These are phyloP conservation scores for Coffea eugenioides DNA, from an alignment of 257 asterid species.

Conservation along the genomic window DNA sequence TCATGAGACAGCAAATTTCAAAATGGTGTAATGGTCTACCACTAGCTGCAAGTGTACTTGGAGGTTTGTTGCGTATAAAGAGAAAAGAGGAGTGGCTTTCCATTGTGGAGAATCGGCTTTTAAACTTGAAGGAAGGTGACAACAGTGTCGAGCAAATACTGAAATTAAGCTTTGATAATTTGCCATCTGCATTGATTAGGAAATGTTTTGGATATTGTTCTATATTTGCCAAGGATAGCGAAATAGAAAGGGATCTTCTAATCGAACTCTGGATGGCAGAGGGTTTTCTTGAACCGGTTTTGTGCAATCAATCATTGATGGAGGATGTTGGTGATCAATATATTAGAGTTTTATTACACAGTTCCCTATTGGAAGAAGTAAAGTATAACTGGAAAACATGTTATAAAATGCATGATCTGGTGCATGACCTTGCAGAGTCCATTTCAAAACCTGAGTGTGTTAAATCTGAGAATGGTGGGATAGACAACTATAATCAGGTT, in stretches of 20 bases:
- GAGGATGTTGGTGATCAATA: conserved; percentile 17
- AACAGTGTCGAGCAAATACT: conserved; percentile 6
- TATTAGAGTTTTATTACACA: conserved; percentile 19
- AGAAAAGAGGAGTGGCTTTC: conserved; percentile 22
- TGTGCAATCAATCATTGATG: background rate
- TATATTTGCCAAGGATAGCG: conserved; percentile 12
- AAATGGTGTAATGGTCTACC: conserved; percentile 7
- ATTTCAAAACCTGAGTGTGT: conserved; percentile 3
- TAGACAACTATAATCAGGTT: background rate
- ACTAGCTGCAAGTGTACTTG: conserved; percentile 17
- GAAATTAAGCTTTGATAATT: conserved; percentile 28
- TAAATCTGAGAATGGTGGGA: background rate
- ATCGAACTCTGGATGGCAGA: conserved; percentile 35
- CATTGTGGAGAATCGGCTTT: conserved; percentile 3
- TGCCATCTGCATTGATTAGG: conserved; percentile 20
- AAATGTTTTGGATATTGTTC: conserved; percentile 38
- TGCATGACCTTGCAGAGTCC: conserved; percentile 32
- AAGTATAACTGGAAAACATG: conserved; percentile 8
- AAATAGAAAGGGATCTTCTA: conserved; percentile 13
- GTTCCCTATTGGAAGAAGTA: conserved; percentile 31
- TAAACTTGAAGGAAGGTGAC: background rate
- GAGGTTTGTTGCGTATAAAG: conserved; percentile 24
- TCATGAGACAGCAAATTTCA: background rate
- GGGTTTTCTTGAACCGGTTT: conserved; percentile 22
- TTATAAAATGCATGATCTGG: conserved; percentile 34